phyloP scores from a whole-genome alignment of 805 yeast genomes.

The Yamadazyma akitaensis region DNA sequence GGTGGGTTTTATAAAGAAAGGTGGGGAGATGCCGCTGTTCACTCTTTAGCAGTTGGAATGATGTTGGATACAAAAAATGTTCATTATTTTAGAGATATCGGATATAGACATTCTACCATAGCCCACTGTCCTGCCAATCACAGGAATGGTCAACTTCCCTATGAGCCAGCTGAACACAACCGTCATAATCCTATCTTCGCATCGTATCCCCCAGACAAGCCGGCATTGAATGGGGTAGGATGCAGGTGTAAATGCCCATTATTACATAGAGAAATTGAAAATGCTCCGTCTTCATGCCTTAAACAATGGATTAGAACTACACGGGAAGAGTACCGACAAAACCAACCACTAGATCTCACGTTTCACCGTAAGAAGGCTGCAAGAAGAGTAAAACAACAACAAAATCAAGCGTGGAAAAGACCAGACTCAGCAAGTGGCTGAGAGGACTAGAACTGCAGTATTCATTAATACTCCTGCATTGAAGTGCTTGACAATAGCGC shows the following conservation, averaged over 20 bases:
- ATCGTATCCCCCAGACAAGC: constrained; percentile 29
- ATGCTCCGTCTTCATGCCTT: constrained; percentile 50
- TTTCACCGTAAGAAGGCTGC: constrained; percentile 22
- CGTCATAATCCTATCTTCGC: constrained; percentile 7
- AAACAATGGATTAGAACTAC: constrained; percentile 46
- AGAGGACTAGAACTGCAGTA: neutral
- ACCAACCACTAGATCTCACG: constrained; percentile 22
- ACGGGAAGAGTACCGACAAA: constrained; percentile 23
- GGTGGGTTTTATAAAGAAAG: constrained; percentile 89
- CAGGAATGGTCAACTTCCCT: constrained; percentile 48
- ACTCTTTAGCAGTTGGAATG: constrained; percentile 81
- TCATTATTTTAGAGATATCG: constrained; percentile 91
- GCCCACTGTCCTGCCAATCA: constrained; percentile 78
- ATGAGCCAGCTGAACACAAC: constrained; percentile 31
- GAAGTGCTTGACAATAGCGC: too few species aligned
- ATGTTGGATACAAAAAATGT: constrained; percentile 64
- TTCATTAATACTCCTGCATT: too few species aligned
- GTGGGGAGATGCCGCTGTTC: constrained; percentile 98
- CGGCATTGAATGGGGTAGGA: constrained; percentile 56
- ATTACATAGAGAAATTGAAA: constrained; percentile 50
- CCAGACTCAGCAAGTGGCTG: neutral
- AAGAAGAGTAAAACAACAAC: neutral
- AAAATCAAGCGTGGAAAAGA: neutral
- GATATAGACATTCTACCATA: constrained; percentile 77
- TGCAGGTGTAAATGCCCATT: constrained; percentile 83